These are phyloP conservation scores for Xylariomycetidae sp. DNA, from an alignment of 2,329 filamentous ascomycete species.

Conservation along the genomic window DNA sequence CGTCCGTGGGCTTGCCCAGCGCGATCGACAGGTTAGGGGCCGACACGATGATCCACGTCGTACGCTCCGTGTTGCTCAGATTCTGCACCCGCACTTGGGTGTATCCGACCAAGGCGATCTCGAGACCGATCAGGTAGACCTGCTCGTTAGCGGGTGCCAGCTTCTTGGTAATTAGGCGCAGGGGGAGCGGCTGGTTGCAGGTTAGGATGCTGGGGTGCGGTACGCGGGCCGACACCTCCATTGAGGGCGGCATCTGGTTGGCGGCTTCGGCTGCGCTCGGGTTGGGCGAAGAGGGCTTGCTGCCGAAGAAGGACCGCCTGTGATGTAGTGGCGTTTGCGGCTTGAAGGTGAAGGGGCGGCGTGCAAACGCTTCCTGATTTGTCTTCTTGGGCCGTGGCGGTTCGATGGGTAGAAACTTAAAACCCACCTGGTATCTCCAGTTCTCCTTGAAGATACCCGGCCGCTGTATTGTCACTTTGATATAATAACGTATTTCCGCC, in stretches of 20 bases:
- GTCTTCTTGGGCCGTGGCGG: slow-evolving; percentile 66
- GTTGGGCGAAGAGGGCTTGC: slow-evolving; percentile 13
- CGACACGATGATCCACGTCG: slow-evolving; percentile 71
- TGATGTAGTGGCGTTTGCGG: slow-evolving; percentile 32
- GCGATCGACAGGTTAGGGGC: slow-evolving; percentile 67
- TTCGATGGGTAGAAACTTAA: slow-evolving; percentile 92
- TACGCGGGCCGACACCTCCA: slow-evolving; percentile 74
- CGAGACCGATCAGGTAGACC: slow-evolving; percentile 71
- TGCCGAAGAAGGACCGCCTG: slow-evolving; percentile 53
- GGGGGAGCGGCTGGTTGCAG: slow-evolving; percentile 78
- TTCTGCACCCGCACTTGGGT: slow-evolving; percentile 79
- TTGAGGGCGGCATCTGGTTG: slow-evolving; percentile 54
- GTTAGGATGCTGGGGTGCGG: slow-evolving; percentile 86
- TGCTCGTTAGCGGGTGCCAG: slow-evolving; percentile 63
- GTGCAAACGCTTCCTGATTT: slow-evolving; percentile 77
- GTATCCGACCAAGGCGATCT: slow-evolving; percentile 75
- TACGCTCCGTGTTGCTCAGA: slow-evolving; percentile 63
- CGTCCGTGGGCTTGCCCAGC: slow-evolving; percentile 54
- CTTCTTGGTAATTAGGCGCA: slow-evolving; percentile 76
- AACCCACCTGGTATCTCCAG: slow-evolving; percentile 61
- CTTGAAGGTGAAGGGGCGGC: slow-evolving; percentile 60
- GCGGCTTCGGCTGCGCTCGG: slow-evolving; percentile 15
- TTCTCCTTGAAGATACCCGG: slow-evolving; percentile 89
- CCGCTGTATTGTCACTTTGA: slow-evolving; percentile 93
- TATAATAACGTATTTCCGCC: slow-evolving; percentile 88